phyloP scores from a whole-genome alignment of 306 rosid species.

The Cicer judaicum region DNA sequence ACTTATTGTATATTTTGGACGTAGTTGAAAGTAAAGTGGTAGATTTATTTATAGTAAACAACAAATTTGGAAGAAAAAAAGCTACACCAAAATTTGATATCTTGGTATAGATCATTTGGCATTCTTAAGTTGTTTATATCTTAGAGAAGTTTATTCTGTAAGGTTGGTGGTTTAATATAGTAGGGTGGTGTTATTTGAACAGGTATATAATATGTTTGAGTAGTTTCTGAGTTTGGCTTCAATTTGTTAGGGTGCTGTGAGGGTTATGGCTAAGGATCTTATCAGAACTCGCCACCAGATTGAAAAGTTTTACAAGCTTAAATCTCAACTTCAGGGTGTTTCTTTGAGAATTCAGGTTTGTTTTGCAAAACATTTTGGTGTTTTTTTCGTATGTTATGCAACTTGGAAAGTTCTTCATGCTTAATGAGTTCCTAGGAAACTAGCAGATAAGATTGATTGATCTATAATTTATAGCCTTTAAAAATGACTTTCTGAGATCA shows the following conservation, averaged over 20 bases:
- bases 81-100: no score
- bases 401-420: not conserved
- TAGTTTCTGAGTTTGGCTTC: constrained; percentile 32
- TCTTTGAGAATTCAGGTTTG: constrained; percentile 84
- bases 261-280: constrained; percentile 93
- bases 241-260: constrained; percentile 73
- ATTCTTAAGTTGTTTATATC: constrained; percentile 15
- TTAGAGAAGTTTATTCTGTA: constrained; percentile 5
- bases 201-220: not conserved
- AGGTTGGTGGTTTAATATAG: constrained; percentile 25
- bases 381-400: not conserved
- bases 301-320: constrained; percentile 87
- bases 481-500: constrained; percentile 27
- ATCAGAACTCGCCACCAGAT: constrained; percentile 92
- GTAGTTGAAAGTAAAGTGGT: no score
- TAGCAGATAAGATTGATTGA: constrained; percentile 14
- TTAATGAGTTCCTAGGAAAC: not conserved
- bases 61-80: no score
- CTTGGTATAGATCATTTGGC: constrained; percentile 5
- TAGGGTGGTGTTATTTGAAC: constrained; percentile 23
- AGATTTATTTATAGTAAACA: no score
- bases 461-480: not conserved
- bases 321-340: constrained; percentile 92
- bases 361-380: not conserved
- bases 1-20: no score